phyloP scores from a whole-genome alignment of 306 rosid genomes.

The Oemleria cerasiformis region DNA sequence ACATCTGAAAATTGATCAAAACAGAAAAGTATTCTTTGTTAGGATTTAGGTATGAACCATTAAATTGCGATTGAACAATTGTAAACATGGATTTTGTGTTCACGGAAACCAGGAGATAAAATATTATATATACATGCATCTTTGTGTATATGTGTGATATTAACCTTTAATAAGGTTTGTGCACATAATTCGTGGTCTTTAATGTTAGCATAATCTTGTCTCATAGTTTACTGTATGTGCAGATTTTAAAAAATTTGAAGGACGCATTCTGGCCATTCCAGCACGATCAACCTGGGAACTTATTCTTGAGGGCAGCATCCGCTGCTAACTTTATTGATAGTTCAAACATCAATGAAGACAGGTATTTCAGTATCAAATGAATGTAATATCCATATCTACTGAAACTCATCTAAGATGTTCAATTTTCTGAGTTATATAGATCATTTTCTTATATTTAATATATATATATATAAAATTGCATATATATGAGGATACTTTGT shows the following conservation, averaged over 20 bases:
- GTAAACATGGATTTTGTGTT: neutral
- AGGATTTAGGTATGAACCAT: too few species aligned
- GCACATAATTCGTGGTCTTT: neutral
- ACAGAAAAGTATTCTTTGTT: too few species aligned
- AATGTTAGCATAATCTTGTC: slow-evolving; percentile 3
- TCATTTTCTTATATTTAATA: neutral
- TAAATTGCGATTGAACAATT: too few species aligned
- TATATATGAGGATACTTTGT: neutral
- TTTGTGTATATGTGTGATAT: neutral
- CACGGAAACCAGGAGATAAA: neutral
- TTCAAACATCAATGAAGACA: slow-evolving; percentile 52
- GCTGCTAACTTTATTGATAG: slow-evolving; percentile 72
- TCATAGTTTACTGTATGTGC: slow-evolving; percentile 32
- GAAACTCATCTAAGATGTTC: slow-evolving; percentile 1
- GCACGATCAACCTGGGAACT: slow-evolving; percentile 53
- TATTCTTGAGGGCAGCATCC: slow-evolving; percentile 83
- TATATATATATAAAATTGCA: too few species aligned
- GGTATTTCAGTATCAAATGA: slow-evolving; percentile 46
- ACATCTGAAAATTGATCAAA: too few species aligned
- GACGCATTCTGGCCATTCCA: slow-evolving; percentile 92
- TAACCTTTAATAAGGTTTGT: too few species aligned
- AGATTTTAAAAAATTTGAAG: slow-evolving; percentile 76
- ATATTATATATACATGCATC: neutral
- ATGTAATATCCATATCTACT: slow-evolving; percentile 3
- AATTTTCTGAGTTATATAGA: neutral